A percentile compares a stretch with the other conserved stretches of the same genome.
Conservation (phyloP, 345 rosid genomes). For the Raphanus raphanistrum region DNA sequence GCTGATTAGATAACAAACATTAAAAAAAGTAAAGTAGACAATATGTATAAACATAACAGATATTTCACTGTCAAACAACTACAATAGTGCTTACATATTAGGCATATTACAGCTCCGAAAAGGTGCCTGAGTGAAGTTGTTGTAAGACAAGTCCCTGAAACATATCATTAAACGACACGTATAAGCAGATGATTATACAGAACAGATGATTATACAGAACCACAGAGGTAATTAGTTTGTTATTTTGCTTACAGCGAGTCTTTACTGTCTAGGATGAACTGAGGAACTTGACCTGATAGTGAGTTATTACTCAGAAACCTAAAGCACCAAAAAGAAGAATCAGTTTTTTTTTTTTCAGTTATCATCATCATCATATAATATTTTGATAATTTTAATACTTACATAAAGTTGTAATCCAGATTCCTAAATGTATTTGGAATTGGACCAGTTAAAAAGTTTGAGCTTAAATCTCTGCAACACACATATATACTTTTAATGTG, state of each 20-base stretch:
- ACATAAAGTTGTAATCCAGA: slow-evolving; percentile 42
- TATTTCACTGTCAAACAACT: neutral
- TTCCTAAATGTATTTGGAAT: slow-evolving; percentile 44
- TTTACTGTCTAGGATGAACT: slow-evolving; percentile 43
- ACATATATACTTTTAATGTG: neutral
- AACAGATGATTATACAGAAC: neutral
- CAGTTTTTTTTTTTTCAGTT: neutral
- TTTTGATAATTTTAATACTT: slow-evolving; percentile 23
- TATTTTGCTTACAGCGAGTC: slow-evolving; percentile 41
- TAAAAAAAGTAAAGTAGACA: neutral
- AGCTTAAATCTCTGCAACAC: slow-evolving; percentile 70
- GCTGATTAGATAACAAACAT: neutral
- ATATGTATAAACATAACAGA: neutral
- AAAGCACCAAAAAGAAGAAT: neutral
- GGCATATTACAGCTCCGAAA: neutral
- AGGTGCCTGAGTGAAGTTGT: slow-evolving; percentile 65
- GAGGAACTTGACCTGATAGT: slow-evolving; percentile 62
- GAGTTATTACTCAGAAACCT: slow-evolving; percentile 83
- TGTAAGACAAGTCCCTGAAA: slow-evolving; percentile 83
- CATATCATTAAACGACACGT: neutral
- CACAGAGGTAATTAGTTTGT: neutral
- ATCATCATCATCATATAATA: neutral
- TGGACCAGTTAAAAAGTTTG: slow-evolving; percentile 61
- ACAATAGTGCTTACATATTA: neutral
- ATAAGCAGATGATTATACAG: slow-evolving; percentile 2